Percentiles rank a stretch among this genome's conserved stretches.
Conservation (phyloP, 2,329 filamentous ascomycete species). For the Coniosporium tulheliwenetii region DNA sequence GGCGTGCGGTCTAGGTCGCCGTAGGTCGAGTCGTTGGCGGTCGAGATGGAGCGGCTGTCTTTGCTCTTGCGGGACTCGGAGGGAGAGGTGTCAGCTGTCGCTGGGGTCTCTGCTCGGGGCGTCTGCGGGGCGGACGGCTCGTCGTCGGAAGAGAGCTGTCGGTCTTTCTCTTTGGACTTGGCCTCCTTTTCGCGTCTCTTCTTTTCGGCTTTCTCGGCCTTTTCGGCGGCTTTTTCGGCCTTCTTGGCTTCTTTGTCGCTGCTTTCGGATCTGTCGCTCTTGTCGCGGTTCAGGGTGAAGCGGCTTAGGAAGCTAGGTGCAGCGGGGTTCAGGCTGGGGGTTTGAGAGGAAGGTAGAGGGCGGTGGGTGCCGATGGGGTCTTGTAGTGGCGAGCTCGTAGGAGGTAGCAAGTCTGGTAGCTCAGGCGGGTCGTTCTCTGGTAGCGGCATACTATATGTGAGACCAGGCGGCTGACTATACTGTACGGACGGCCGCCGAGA, state of each 20-base stretch:
- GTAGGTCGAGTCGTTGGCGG: constrained; percentile 11
- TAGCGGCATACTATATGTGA: constrained; percentile 36
- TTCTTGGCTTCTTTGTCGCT: background rate
- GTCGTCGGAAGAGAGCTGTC: constrained; percentile 11
- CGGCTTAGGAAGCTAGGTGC: constrained; percentile 75
- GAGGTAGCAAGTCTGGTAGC: constrained; percentile 19
- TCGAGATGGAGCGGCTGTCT: constrained; percentile 28
- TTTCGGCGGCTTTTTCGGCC: constrained; percentile 20
- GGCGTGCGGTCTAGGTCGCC: constrained; percentile 13
- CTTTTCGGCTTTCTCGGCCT: constrained; percentile 21
- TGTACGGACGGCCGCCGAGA: constrained; percentile 73
- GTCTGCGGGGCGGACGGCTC: constrained; percentile 11
- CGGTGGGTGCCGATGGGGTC: constrained; percentile 56
- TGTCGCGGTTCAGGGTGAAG: constrained; percentile 24
- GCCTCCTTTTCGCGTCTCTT: constrained; percentile 11
- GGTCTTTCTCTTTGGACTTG: constrained; percentile 17
- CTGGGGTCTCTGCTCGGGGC: background rate
- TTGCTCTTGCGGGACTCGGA: constrained; percentile 23
- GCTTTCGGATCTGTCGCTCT: too few relatives aligned
- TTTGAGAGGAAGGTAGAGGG: constrained; percentile 33
- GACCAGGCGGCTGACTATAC: constrained; percentile 42
- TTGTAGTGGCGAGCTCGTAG: constrained; percentile 36
- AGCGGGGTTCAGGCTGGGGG: constrained; percentile 63
- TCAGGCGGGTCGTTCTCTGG: constrained; percentile 34
- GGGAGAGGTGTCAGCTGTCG: constrained; percentile 10